These are phyloP conservation scores for Paramecium primaurelia DNA, from an alignment of 73 alveolate species.

Conservation along the genomic window DNA sequence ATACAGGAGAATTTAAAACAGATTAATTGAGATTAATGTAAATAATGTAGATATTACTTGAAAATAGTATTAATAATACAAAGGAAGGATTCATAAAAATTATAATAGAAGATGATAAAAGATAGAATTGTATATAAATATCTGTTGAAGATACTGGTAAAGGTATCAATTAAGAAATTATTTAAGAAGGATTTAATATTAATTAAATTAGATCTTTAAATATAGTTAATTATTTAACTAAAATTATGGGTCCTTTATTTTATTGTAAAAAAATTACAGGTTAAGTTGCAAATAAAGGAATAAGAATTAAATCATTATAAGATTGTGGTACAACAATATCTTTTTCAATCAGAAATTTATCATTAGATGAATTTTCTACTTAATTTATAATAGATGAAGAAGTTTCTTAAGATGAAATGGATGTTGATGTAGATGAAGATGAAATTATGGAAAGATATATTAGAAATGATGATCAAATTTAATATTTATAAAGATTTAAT, in stretches of 20 bases:
- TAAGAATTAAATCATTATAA: not conserved
- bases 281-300: not conserved
- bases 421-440: not conserved
- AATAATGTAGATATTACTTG: not conserved
- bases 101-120: not conserved
- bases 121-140: not conserved
- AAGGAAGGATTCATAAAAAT: conserved; percentile 21
- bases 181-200: not conserved
- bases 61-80: not conserved
- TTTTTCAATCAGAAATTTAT: not conserved
- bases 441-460: conserved; percentile 13
- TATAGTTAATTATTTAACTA: not conserved
- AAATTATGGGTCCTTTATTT: not conserved
- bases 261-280: not conserved
- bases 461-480: not conserved
- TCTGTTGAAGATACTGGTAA: conserved; percentile 19
- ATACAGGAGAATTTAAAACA: not conserved
- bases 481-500: not conserved
- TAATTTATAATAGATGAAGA: not conserved
- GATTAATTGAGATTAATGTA: not conserved
- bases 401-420: not conserved
- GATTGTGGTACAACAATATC: not conserved
- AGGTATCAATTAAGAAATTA: not conserved
- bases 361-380: not conserved
- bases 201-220: not conserved